A percentile compares a stretch with the other conserved stretches of the same genome.
phyloP scores from a whole-genome alignment of 192 early-diverging fungal genomes.

The Lobulomyces angularis region DNA sequence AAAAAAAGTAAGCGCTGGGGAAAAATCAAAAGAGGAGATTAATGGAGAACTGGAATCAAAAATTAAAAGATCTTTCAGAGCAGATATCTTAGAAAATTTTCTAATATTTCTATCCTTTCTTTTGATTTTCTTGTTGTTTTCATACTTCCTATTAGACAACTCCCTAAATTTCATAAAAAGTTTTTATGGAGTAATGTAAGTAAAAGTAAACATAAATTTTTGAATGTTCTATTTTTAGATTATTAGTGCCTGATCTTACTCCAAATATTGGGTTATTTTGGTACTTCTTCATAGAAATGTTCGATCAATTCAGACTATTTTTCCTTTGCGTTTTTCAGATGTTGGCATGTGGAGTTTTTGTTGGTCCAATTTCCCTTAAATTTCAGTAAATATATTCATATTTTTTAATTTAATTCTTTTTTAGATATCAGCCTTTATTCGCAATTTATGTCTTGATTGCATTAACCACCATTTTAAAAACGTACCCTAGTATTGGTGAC shows the following conservation, averaged over 20 bases:
- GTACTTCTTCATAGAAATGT: slow-evolving; percentile 99
- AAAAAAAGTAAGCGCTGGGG: slow-evolving; percentile 8
- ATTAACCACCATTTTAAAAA: slow-evolving; percentile 77
- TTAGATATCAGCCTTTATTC: slow-evolving; percentile 69
- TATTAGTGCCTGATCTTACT: slow-evolving; percentile 75
- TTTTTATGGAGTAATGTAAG: neutral
- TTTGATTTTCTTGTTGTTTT: no score
- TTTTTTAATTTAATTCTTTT: slow-evolving; percentile 1
- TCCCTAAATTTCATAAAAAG: slow-evolving; percentile 3
- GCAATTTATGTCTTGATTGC: slow-evolving; percentile 53
- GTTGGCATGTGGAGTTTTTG: slow-evolving; percentile 81
- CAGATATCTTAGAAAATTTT: neutral
- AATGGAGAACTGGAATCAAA: neutral
- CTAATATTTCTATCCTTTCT: no score
- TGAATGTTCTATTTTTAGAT: slow-evolving; percentile 14
- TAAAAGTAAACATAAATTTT: slow-evolving; percentile 10
- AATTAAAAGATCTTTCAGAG: neutral
- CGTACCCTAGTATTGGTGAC: slow-evolving; percentile 87
- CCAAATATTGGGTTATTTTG: slow-evolving; percentile 94
- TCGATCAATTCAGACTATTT: slow-evolving; percentile 93
- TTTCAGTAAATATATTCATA: slow-evolving; percentile 42
- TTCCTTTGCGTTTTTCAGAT: slow-evolving; percentile 91
- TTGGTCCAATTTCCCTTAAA: slow-evolving; percentile 64
- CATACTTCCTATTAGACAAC: no score
- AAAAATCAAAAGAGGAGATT: neutral